Conservation (phyloP, 345 rosid species). For the Aethionema arabicum region DNA sequence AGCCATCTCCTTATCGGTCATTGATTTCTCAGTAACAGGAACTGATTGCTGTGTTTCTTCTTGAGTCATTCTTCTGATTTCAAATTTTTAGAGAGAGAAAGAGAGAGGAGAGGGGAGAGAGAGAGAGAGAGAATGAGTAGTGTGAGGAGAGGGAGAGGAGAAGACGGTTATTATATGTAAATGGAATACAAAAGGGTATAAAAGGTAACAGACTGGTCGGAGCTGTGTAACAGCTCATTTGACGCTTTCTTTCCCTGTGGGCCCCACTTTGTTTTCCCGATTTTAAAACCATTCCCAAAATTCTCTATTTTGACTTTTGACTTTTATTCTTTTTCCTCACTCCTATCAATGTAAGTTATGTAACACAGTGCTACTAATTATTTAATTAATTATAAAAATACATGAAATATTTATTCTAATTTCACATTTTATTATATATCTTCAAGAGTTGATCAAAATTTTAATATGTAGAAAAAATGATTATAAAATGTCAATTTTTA, state of each 20-base stretch:
- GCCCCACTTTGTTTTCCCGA: slow-evolving; percentile 19
- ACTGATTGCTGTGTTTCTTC: slow-evolving; percentile 45
- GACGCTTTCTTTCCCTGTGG: slow-evolving; percentile 23
- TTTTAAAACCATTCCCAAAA: too few relatives aligned
- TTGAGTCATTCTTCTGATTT: slow-evolving; percentile 42
- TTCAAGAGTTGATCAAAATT: too few relatives aligned
- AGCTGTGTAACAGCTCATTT: slow-evolving; percentile 42
- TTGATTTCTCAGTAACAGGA: slow-evolving; percentile 33
- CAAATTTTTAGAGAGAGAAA: slow-evolving; percentile 9
- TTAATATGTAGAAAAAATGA: too few relatives aligned
- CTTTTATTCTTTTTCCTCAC: background rate
- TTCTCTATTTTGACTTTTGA: background rate
- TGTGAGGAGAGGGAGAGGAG: slow-evolving; percentile 21
- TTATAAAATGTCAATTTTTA: too few relatives aligned
- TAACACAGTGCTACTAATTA: too few relatives aligned
- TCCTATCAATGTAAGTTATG: too few relatives aligned
- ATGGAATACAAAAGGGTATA: background rate
- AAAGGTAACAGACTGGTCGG: slow-evolving; percentile 37
- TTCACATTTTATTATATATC: too few relatives aligned
- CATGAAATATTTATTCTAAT: too few relatives aligned
- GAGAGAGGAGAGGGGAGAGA: slow-evolving; percentile 23
- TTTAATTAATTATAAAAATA: too few relatives aligned
- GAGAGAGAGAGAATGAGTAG: slow-evolving; percentile 17
- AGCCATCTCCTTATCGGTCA: slow-evolving; percentile 33
- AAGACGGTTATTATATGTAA: slow-evolving; percentile 13